Percentiles rank a stretch among this genome's conserved stretches.
Conservation (phyloP, 495 filamentous ascomycete genomes). For the Podospora bellae-mahoneyi region DNA sequence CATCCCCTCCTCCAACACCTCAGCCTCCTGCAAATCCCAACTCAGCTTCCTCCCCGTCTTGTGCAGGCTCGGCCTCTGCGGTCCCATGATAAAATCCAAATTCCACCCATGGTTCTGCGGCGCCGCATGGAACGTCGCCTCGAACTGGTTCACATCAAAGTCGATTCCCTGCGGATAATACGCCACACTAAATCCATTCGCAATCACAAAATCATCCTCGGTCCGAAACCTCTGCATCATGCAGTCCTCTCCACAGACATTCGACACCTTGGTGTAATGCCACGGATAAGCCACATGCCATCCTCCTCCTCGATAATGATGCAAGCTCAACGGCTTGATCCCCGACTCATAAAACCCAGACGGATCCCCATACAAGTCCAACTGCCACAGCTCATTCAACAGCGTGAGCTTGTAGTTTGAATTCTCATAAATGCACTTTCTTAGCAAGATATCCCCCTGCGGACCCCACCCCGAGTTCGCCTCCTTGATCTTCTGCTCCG, state of each 20-base stretch:
- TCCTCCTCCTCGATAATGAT: conserved; percentile 61
- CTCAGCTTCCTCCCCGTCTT: conserved; percentile 50
- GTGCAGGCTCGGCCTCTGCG: conserved; percentile 45
- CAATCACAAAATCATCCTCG: conserved; percentile 59
- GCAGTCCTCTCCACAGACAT: conserved; percentile 61
- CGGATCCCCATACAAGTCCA: conserved; percentile 63
- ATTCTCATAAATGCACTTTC: conserved; percentile 64
- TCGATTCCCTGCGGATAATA: conserved; percentile 57
- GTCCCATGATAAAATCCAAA: conserved; percentile 50
- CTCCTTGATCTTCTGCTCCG: conserved; percentile 47
- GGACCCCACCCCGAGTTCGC: conserved; percentile 53
- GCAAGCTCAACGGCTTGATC: conserved; percentile 59
- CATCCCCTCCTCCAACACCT: conserved; percentile 34
- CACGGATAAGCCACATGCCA: conserved; percentile 53
- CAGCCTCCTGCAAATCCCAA: conserved; percentile 51
- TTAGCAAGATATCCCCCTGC: conserved; percentile 63
- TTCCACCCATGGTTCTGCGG: conserved; percentile 54
- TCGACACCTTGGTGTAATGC: conserved; percentile 62
- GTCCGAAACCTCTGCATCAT: conserved; percentile 65
- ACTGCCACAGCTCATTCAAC: conserved; percentile 62
- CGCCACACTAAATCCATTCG: conserved; percentile 63
- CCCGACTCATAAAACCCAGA: conserved; percentile 68
- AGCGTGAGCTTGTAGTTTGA: conserved; percentile 58
- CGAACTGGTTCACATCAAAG: conserved; percentile 60
- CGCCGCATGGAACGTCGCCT: conserved; percentile 60